Base-by-base conservation (phyloP, 257 asterid species). In the Handroanthus guayacan region DNA sequence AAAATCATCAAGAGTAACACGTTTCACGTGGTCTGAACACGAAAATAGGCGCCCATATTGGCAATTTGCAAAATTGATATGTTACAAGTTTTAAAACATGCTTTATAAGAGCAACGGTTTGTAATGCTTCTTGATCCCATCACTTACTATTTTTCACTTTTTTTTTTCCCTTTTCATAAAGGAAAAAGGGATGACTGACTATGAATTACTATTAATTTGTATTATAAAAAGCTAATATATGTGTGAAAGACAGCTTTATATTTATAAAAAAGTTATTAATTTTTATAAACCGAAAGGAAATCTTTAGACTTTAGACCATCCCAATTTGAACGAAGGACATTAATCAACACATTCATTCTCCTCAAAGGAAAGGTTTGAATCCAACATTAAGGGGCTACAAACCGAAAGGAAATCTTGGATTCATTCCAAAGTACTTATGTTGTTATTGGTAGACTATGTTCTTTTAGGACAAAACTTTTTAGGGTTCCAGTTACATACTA, bases 301-400 rank as follows among this genome's bases (percentile, higher is more conserved):
- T 25, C 31, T 25, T 25, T 25, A 25, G 31, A 25, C 39, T 9
- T 57, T 9, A 57, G 64, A 20, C 41, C 41, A 60, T 60, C 65
- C 65, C 65, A 60, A 60, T 60, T 25, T 60, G 7, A 4, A 31
- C 4, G 65, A 41, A 60, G 64, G 64, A 58, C n/a, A 56, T 56
- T 37, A 9, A 58, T 31, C 64, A 2, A 58, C 31, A 3, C 38
- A 58, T 18, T 58, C 62, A 9, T 52, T 14, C 36, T 55, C 12
- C 6, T 47, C 11, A 14, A 9, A 47, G 11, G n/a, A 47, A 14
- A 47, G 54, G 11, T 41, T 47, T 47, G n/a, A 47, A 47, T 47
- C 54, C 45, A 52, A 18, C 6, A 55, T 2, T 16, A 16, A 18
- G 36, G 62, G 12, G 36, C 2, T 55, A 18, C 34, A 55, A 55